A percentile compares a stretch with the other conserved stretches of the same genome.
Conservation (phyloP, 371 early-diverging fungal genomes). For the Furculomyces boomerangus region DNA sequence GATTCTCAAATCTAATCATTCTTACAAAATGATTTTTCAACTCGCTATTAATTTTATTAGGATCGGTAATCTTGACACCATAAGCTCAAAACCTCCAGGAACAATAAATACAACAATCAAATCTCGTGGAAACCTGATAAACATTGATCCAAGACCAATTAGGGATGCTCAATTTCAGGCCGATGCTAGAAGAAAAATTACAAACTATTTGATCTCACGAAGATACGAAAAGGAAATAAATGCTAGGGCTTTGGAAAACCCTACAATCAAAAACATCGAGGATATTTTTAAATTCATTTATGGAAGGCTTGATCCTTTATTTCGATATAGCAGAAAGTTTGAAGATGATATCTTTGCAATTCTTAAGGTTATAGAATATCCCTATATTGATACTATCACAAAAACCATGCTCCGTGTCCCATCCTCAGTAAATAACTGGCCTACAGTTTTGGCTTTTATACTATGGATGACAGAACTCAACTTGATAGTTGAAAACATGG, state of each 20-base stretch:
- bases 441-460: slow-evolving; percentile 66
- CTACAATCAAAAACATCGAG: slow-evolving; percentile 75
- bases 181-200: slow-evolving; percentile 36
- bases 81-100: not conserved
- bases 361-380: slow-evolving; percentile 67
- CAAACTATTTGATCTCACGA: slow-evolving; percentile 46
- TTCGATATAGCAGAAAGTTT: slow-evolving; percentile 41
- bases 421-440: slow-evolving; percentile 78
- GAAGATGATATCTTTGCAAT: slow-evolving; percentile 74
- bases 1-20: not conserved
- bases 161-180: slow-evolving; percentile 48
- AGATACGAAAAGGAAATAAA: slow-evolving; percentile 52
- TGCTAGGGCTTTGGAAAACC: slow-evolving; percentile 39
- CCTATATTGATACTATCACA: slow-evolving; percentile 72
- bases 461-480: slow-evolving; percentile 81
- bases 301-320: slow-evolving; percentile 52
- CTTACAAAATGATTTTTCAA: not conserved
- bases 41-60: not conserved
- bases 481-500: slow-evolving; percentile 30
- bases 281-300: slow-evolving; percentile 80
- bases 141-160: slow-evolving; percentile 43
- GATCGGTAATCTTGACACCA: not conserved
- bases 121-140: slow-evolving; percentile 1
- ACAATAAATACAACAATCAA: not conserved
- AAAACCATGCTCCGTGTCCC: slow-evolving; percentile 67